Evolutionary conservation across 2,329 filamentous ascomycete genomes (phyloP), one percentile per base, ranked within the genome.

Genomic region (Beauveria brongniartii): DNA sequence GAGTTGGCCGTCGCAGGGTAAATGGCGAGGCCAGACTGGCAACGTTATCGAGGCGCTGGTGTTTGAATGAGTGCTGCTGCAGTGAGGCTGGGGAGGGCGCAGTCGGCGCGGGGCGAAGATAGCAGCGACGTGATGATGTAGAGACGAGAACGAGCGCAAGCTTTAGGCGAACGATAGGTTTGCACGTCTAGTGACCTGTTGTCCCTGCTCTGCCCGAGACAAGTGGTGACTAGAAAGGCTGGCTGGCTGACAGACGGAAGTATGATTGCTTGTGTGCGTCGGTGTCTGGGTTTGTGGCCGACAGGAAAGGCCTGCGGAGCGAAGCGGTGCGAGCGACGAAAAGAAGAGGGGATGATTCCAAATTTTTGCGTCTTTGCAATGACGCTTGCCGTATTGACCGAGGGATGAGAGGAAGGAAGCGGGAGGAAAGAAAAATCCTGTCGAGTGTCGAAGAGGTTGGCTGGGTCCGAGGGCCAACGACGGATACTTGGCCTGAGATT

Each of bases 371-470:
- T 61, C 61, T 57, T 55, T 41, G 44, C 44, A 64, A 62, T 64
- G 67, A 67, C 68, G 70, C 68, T 67, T 65, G 66, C 63, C 62
- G 64, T 52, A 9, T 65, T 65, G 63, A 37, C 34, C 22, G 44
- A 30, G 22, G 18, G 59, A 54, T 63, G 67, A 50, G 46, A 63
- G 46, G 47, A 47, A 24, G 30, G 52, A 20, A 44, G 26, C 20
- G 37, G 52, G 50, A 60, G 20, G 9, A 12, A 51, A 20, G 30
- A 41, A 52, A 44, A 51, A 30, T 26, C 20, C 46, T 44, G 59
- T 37, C 43, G 20, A 47, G 55, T 58, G 55, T 61, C 34, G 30
- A 28, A 40, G 50, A 47, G 55, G 47, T 55, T 61, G 59, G 30
- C 57, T 46, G 43, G 53, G 51, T 44, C 54, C 58, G 56, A 59